phyloP scores from a whole-genome alignment of 2,329 filamentous ascomycete species.

The Decorospora gaudefroyi region DNA sequence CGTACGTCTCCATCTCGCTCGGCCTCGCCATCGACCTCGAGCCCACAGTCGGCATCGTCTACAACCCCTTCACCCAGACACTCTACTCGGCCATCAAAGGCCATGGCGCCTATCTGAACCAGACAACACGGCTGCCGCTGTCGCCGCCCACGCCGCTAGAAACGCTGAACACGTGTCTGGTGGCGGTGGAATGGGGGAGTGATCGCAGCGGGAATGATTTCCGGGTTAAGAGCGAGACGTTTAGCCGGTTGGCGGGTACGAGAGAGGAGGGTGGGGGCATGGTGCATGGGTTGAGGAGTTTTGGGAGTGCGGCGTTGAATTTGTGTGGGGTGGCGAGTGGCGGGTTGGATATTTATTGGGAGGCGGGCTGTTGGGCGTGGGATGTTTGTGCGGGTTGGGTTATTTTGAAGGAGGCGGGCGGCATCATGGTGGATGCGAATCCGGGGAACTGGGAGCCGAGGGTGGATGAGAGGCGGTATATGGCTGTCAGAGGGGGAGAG shows the following conservation, averaged over 20 bases:
- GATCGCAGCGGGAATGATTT: slow-evolving; percentile 72
- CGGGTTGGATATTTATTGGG: slow-evolving; percentile 76
- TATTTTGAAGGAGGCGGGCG: slow-evolving; percentile 74
- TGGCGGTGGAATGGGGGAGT: slow-evolving; percentile 75
- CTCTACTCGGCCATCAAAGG: slow-evolving; percentile 72
- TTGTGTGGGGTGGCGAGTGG: slow-evolving; percentile 73
- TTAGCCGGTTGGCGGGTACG: slow-evolving; percentile 57
- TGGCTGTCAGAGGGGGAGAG: slow-evolving; percentile 54
- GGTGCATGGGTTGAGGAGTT: slow-evolving; percentile 72
- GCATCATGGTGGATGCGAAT: slow-evolving; percentile 72
- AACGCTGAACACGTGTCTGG: slow-evolving; percentile 65
- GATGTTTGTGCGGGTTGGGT: slow-evolving; percentile 83
- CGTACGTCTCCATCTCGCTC: slow-evolving; percentile 74
- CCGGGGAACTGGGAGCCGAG: slow-evolving; percentile 68
- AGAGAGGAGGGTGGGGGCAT: slow-evolving; percentile 70
- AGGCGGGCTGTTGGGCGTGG: slow-evolving; percentile 84
- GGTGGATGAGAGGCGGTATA: slow-evolving; percentile 62
- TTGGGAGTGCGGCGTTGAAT: slow-evolving; percentile 77
- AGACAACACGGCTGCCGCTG: slow-evolving; percentile 53
- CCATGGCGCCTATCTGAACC: slow-evolving; percentile 62
- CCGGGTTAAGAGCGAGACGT: slow-evolving; percentile 69
- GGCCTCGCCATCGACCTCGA: slow-evolving; percentile 67
- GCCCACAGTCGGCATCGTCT: slow-evolving; percentile 74
- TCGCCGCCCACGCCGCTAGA: slow-evolving; percentile 60
- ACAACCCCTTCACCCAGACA: slow-evolving; percentile 74